Conservation (phyloP, 176 grass and related monocot species). For the Carex littledalei region DNA sequence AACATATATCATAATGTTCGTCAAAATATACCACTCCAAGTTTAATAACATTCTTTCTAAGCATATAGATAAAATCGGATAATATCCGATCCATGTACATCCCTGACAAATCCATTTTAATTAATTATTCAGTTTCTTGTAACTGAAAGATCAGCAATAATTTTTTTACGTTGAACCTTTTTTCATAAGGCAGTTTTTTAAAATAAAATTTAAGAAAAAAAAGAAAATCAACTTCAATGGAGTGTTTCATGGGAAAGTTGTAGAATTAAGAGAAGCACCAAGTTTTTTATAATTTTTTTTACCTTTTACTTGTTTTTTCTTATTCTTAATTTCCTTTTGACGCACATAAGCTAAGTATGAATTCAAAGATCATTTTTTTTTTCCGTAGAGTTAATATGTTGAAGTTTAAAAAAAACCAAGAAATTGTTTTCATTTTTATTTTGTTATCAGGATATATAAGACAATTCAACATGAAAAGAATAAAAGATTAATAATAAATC, state of each 20-base stretch:
- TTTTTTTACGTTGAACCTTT: not conserved
- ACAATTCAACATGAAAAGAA: not conserved
- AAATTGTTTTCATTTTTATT: no score
- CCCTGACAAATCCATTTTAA: not conserved
- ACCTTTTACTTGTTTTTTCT: not conserved
- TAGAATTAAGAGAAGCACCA: not conserved
- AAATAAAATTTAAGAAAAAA: not conserved
- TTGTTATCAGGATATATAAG: not conserved
- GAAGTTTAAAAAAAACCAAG: no score
- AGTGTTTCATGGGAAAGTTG: not conserved
- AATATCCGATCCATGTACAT: no score
- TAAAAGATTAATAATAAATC: not conserved
- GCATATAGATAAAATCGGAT: no score
- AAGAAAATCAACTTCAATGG: not conserved
- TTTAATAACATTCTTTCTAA: no score
- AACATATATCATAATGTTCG: no score
- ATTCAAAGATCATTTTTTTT: not conserved
- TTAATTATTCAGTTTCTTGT: not conserved
- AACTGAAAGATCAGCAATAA: not conserved
- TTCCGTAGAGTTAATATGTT: not conserved
- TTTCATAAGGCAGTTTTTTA: not conserved
- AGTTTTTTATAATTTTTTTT: not conserved
- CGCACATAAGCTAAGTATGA: not conserved
- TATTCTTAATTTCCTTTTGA: not conserved
- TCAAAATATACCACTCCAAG: no score